Conservation (phyloP, 441 rosid species). For the Jatropha multifida region DNA sequence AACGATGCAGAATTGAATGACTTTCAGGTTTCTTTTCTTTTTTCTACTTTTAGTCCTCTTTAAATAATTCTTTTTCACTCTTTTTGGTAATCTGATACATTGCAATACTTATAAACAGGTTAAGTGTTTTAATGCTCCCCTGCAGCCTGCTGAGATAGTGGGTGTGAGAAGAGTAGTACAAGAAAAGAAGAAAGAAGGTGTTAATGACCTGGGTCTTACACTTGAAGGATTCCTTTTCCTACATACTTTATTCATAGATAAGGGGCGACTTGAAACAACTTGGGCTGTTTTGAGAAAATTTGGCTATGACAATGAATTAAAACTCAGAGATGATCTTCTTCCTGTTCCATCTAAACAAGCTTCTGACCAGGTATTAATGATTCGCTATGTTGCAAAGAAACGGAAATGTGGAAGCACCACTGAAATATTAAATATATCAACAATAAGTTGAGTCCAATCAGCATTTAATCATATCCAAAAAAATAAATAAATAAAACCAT, state of each 20-base stretch:
- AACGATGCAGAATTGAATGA: conserved; percentile 58
- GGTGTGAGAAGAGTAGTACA: conserved; percentile 84
- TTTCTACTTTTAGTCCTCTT: conserved; percentile 1
- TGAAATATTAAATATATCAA: too few relatives aligned
- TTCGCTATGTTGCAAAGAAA: too few relatives aligned
- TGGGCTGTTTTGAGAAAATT: conserved; percentile 88
- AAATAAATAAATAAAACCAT: too few relatives aligned
- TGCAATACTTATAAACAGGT: conserved; percentile 50
- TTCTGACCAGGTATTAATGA: conserved; percentile 65
- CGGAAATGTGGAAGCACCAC: too few relatives aligned
- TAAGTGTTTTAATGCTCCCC: conserved; percentile 84
- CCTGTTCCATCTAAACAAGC: conserved; percentile 59
- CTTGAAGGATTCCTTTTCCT: conserved; percentile 86
- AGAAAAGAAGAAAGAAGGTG: conserved; percentile 70
- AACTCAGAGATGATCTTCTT: conserved; percentile 67
- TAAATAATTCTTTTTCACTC: background rate
- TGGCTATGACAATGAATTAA: conserved; percentile 70
- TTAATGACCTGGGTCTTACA: conserved; percentile 82
- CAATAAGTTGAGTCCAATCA: too few relatives aligned
- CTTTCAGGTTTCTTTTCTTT: conserved; percentile 50
- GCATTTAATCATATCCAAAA: too few relatives aligned
- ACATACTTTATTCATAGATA: conserved; percentile 88
- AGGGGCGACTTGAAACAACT: conserved; percentile 86
- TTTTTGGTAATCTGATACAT: conserved; percentile 21
- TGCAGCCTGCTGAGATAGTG: conserved; percentile 87